Evolutionary conservation across 345 rosid genomes (phyloP).

Genomic region (Trapa bicornis): DNA sequence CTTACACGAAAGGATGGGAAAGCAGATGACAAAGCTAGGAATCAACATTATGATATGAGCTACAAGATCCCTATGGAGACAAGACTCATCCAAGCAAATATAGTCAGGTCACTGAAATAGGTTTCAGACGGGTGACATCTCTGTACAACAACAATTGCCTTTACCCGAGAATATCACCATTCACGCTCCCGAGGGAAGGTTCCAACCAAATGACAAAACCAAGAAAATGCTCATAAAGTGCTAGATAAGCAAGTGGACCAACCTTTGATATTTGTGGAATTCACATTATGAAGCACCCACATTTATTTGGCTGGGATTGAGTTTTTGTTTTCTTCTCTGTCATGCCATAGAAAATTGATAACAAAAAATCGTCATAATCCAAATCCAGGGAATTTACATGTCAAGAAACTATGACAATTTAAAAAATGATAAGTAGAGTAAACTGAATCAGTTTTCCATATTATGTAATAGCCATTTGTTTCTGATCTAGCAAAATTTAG

Average conservation of each 20-base stretch:
- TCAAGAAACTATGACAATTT: not conserved
- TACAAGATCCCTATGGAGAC: not conserved
- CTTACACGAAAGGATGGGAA: too few species aligned
- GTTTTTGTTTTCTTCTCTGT: slow-evolving; percentile 55
- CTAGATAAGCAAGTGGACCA: not conserved
- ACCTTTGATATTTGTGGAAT: slow-evolving; percentile 3
- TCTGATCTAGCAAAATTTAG: too few species aligned
- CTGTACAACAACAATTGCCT: not conserved
- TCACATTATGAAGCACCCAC: slow-evolving; percentile 77
- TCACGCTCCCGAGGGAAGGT: not conserved
- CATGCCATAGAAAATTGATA: not conserved
- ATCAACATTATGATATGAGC: not conserved
- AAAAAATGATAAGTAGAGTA: not conserved
- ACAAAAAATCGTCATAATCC: not conserved
- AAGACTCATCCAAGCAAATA: not conserved
- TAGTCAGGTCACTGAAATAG: not conserved
- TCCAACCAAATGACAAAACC: too few species aligned
- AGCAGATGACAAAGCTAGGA: too few species aligned
- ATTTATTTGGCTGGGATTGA: slow-evolving; percentile 56
- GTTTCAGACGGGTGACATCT: not conserved
- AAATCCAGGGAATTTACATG: not conserved
- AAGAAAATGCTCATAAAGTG: not conserved
- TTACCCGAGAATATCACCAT: not conserved
- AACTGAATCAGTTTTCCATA: too few species aligned
- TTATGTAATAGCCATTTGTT: too few species aligned